Conservation (phyloP, 2,329 filamentous ascomycete species). For the Penicillium occitanis region DNA sequence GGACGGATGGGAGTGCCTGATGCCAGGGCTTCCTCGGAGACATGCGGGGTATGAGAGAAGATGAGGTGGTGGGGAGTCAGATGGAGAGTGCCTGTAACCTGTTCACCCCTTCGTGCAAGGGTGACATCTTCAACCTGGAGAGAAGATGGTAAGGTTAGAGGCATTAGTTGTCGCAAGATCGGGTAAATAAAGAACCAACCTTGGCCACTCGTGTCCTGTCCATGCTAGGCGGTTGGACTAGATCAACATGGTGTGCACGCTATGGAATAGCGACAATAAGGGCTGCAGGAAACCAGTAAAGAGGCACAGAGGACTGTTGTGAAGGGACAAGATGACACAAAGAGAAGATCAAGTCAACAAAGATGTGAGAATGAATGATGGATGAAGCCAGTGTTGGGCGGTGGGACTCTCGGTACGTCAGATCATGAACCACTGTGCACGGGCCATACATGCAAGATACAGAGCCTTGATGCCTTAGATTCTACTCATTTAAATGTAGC, state of each 20-base stretch:
- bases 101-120: conserved; percentile 57
- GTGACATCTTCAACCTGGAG: conserved; percentile 57
- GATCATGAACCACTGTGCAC: conserved; percentile 16
- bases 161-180: not conserved
- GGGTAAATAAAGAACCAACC: conserved; percentile 28
- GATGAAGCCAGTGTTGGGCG: not conserved
- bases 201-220: conserved; percentile 48
- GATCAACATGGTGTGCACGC: conserved; percentile 31
- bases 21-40: conserved; percentile 39
- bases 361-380: not conserved
- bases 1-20: conserved; percentile 48
- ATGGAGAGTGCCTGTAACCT: conserved; percentile 60
- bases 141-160: not conserved
- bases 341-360: not conserved
- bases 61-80: conserved; percentile 65
- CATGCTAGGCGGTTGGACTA: conserved; percentile 39
- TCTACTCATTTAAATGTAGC: no score
- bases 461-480: not conserved
- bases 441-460: conserved; percentile 9
- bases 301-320: no score
- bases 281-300: no score
- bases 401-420: conserved; percentile 22
- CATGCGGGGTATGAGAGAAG: conserved; percentile 57
- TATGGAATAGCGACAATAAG: conserved; percentile 5
- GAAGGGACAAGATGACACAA: not conserved